Evolutionary conservation across 176 grass and related monocot genomes (phyloP).

Genomic region (Oryza brachyantha): DNA sequence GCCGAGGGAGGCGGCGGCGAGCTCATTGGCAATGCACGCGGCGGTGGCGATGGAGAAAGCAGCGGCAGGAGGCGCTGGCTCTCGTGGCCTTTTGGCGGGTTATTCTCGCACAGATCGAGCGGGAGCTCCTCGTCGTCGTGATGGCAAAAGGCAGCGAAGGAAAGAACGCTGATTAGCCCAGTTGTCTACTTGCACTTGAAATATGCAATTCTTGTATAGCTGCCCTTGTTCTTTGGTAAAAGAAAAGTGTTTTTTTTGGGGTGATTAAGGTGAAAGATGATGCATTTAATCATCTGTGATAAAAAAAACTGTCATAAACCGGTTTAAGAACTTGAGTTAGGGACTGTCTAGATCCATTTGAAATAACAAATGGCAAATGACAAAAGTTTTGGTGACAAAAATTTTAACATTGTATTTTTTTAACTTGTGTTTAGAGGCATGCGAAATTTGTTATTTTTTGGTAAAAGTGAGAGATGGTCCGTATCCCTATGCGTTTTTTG

Average conservation of each 20-base stretch:
- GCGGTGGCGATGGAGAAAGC: constrained; percentile 19
- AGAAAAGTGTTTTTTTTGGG: neutral
- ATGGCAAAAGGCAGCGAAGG: neutral
- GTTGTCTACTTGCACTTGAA: neutral
- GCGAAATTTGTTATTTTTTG: no score
- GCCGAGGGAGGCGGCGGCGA: neutral
- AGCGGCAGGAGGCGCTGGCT: constrained; percentile 51
- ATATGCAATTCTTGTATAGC: constrained; percentile 1
- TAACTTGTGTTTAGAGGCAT: no score
- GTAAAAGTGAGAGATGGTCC: no score
- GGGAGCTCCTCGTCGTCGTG: constrained; percentile 41
- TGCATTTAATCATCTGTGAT: neutral
- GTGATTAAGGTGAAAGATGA: neutral
- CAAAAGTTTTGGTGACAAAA: no score
- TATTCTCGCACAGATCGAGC: constrained; percentile 55
- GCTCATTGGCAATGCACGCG: constrained; percentile 1
- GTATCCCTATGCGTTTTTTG: no score
- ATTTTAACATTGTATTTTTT: no score
- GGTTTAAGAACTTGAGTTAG: no score
- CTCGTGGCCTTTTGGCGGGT: constrained; percentile 45
- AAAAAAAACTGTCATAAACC: neutral
- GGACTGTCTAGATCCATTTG: no score
- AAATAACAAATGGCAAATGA: no score
- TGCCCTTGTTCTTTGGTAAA: constrained; percentile 9
- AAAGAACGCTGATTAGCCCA: constrained; percentile 12